Percentiles rank a stretch among this genome's conserved stretches.
Evolutionary conservation across 83 land plant genomes (phyloP).

Genomic region (Picea engelmannii): DNA sequence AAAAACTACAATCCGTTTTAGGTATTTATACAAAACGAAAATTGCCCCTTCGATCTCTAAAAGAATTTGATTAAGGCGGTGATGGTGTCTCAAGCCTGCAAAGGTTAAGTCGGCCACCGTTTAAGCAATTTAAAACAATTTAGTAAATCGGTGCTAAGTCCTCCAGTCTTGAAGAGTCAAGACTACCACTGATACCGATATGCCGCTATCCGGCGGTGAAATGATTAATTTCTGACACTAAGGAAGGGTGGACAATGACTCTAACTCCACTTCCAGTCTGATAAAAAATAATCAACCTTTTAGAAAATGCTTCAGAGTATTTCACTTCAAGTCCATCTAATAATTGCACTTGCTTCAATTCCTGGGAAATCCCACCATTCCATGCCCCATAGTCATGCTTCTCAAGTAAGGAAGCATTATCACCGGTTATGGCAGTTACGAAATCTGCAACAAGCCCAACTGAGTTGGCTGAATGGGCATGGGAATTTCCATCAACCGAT

Average conservation of each 20-base stretch:
- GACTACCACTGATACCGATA: too few species aligned
- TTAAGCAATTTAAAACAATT: too few species aligned
- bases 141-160: too few species aligned
- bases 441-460: background rate
- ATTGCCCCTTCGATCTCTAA: too few species aligned
- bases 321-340: conserved; percentile 38
- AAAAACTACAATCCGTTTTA: too few species aligned
- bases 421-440: background rate
- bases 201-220: too few species aligned
- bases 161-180: too few species aligned
- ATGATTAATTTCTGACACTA: conserved; percentile 17
- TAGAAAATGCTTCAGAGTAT: conserved; percentile 42
- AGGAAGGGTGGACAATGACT: conserved; percentile 54
- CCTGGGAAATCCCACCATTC: background rate
- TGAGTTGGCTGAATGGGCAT: background rate
- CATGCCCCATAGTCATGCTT: background rate
- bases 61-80: too few species aligned
- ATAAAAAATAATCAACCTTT: conserved; percentile 58
- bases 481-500: background rate
- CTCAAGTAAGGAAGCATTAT: background rate
- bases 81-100: too few species aligned
- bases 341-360: conserved; percentile 7
- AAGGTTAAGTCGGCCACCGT: too few species aligned
- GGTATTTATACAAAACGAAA: too few species aligned
- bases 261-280: conserved; percentile 47